Base-by-base conservation (phyloP, 306 rosid genomes). In the Malus sylvestris region DNA sequence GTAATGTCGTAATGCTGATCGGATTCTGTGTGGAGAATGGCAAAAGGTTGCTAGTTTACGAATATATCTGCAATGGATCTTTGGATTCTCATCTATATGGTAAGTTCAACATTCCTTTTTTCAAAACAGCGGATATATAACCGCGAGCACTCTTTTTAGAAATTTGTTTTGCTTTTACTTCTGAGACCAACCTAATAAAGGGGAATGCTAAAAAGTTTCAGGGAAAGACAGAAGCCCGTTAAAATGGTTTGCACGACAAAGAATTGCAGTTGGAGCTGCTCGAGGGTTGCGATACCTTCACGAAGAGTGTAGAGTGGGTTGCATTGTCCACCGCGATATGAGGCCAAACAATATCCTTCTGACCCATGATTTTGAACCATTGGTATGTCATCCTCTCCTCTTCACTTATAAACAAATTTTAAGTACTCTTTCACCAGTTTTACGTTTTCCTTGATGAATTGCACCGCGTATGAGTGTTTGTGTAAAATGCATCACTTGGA, bases 301-400 rank as follows among this genome's bases (percentile, higher is more conserved):
- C 13, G 99, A 95, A 85, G 99, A 95, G 88, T 95, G 99, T 73
- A 87, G 99, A 81, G 99, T 95, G 71, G 99, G 99, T n/a, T 95
- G 99, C 74, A 95, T 95, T 76, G 95, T 95, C 76, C 99, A 95
- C 81, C 97, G 97, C 23, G 99, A 95, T 72, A 84, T 95, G 88
- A 82, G 99, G 32, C 99, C 99, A 27, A 95, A 92, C 86, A 95
- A 95, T 71, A 92, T 95, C 83, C 97, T 95, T 78, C 92, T 95
- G 75, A 95, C 97, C 75, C 99, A 95, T 85, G 99, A 95, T 85
- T 95, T 90, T 76, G 97, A 95, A 85, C 96, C 99, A 76, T 84
- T 92, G 74, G 99, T 92, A 89, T 1, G 96, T 75, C 81, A 67
- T 72, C 64, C 81, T 69, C 78, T 76, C 73, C 30, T 77, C 19